phyloP scores from a whole-genome alignment of 768 basidiomycete species.

The Pleurotus tuoliensis region DNA sequence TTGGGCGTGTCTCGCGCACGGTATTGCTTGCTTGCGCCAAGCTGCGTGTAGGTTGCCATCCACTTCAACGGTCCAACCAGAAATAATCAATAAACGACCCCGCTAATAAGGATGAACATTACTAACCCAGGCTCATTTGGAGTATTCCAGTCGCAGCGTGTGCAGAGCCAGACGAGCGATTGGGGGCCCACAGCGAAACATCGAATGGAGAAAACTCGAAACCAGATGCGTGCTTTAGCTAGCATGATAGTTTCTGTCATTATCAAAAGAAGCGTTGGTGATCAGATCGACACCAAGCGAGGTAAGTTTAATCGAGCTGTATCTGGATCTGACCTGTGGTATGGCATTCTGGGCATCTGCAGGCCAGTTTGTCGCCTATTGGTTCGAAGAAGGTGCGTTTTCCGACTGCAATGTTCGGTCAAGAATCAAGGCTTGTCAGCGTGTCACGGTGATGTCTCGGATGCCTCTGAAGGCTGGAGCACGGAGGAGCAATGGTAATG shows the following conservation, averaged over 20 bases:
- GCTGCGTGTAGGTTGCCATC: background rate
- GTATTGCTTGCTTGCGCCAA: background rate
- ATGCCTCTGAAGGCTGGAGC: no score
- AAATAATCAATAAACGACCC: background rate
- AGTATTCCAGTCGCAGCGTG: constrained; percentile 1
- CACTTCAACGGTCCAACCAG: background rate
- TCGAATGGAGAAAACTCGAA: constrained; percentile 4
- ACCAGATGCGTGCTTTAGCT: constrained; percentile 4
- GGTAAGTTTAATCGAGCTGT: background rate
- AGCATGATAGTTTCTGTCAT: constrained; percentile 3
- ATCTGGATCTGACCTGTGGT: background rate
- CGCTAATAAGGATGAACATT: no score
- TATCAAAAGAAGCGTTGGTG: background rate
- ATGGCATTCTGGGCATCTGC: constrained; percentile 1
- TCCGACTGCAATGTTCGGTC: background rate
- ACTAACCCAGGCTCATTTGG: constrained; percentile 1
- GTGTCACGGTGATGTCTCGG: no score
- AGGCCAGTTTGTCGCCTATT: constrained; percentile 1
- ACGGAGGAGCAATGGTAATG: no score
- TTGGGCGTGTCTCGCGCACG: background rate
- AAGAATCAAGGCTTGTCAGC: background rate
- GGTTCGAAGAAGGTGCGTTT: background rate
- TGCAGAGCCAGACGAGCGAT: background rate
- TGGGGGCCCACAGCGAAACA: background rate
- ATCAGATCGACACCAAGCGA: background rate